These are phyloP conservation scores for Xylaria arbuscula DNA, from an alignment of 2,329 filamentous ascomycete species.

Conservation along the genomic window DNA sequence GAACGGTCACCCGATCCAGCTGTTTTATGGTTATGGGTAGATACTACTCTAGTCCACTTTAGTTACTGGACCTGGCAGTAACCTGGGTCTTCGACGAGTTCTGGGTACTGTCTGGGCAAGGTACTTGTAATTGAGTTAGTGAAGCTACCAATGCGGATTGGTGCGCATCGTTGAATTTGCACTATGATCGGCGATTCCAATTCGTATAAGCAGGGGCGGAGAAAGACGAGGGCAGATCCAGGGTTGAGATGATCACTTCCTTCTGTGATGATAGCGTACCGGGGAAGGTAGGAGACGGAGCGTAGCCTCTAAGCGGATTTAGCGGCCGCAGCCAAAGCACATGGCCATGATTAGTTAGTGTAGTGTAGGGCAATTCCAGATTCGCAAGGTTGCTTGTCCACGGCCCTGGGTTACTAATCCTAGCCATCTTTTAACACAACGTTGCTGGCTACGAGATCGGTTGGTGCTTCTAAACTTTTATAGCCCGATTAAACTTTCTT, in stretches of 20 bases:
- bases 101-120: too few relatives aligned
- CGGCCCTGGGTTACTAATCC: constrained; percentile 29
- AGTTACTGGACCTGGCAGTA: constrained; percentile 3
- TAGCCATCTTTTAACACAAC: background rate
- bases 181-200: constrained; percentile 4
- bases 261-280: constrained; percentile 11
- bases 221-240: background rate
- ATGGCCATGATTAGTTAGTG: constrained; percentile 20
- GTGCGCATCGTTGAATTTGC: background rate
- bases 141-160: constrained; percentile 1
- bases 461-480: background rate
- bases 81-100: background rate
- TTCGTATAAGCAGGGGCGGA: constrained; percentile 1
- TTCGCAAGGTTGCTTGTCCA: constrained; percentile 17
- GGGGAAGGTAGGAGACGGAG: constrained; percentile 17
- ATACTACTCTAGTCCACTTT: background rate
- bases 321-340: constrained; percentile 19
- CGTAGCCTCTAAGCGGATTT: constrained; percentile 13
- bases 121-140: background rate
- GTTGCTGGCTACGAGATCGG: background rate
- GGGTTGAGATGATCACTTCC: constrained; percentile 24
- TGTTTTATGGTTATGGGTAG: background rate
- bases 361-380: constrained; percentile 6
- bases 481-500: constrained; percentile 7
- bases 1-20: too few relatives aligned